Evolutionary conservation across 192 early-diverging fungal genomes (phyloP).

Genomic region (Chytriomyces hyalinus): DNA sequence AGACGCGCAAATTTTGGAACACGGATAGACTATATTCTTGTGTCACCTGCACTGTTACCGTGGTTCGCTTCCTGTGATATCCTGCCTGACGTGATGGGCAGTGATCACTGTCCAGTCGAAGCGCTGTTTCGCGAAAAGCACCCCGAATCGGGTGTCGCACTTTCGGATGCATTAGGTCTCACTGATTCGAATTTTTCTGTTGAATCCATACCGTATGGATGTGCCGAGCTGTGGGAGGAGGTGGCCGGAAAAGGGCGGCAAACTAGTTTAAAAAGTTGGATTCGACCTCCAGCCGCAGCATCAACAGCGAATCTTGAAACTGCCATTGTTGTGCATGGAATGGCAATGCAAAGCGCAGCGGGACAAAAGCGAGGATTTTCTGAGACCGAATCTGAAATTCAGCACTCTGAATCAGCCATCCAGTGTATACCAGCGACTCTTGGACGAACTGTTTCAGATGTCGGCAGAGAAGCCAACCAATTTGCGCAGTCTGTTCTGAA

Average conservation of each 20-base stretch:
- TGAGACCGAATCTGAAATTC: too few relatives aligned
- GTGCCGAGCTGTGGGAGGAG: conserved; percentile 63
- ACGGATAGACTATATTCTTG: conserved; percentile 77
- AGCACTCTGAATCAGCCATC: too few relatives aligned
- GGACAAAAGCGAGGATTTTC: too few relatives aligned
- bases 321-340: too few relatives aligned
- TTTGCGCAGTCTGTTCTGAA: too few relatives aligned
- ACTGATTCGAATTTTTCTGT: neutral
- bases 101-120: conserved; percentile 82
- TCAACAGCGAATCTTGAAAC: too few relatives aligned
- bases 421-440: too few relatives aligned
- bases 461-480: too few relatives aligned
- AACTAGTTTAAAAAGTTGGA: conserved; percentile 53
- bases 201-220: conserved; percentile 43
- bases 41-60: conserved; percentile 53
- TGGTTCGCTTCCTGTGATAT: conserved; percentile 69
- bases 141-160: conserved; percentile 29
- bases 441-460: too few relatives aligned
- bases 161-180: conserved; percentile 20
- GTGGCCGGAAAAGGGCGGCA: conserved; percentile 61
- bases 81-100: conserved; percentile 66
- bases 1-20: conserved; percentile 64
- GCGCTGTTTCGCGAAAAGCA: conserved; percentile 29
- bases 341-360: too few relatives aligned
- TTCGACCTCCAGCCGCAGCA: neutral